Evolutionary conservation across 2,329 filamentous ascomycete species (phyloP).

Genomic region (Chalaropsis ovoidea): DNA sequence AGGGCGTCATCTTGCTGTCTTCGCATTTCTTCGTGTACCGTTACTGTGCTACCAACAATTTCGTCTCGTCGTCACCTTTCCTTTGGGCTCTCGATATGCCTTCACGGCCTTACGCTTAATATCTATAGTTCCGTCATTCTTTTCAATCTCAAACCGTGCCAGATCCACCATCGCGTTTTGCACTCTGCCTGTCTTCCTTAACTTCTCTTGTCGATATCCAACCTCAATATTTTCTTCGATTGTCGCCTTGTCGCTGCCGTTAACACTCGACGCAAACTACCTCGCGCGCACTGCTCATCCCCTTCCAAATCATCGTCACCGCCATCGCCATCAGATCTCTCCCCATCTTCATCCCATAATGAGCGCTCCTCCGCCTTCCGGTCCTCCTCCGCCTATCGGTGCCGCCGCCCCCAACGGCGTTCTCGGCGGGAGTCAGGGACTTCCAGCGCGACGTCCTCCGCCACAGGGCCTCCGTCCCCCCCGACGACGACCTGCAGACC

Average conservation of each 20-base stretch:
- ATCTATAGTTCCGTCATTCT: not conserved
- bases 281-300: not conserved
- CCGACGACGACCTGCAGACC: slow-evolving; percentile 23
- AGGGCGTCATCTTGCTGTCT: not conserved
- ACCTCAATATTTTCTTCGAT: not conserved
- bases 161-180: not conserved
- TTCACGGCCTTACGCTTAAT: not conserved
- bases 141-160: not conserved
- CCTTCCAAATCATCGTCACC: not conserved
- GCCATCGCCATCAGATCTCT: not conserved
- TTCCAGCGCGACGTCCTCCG: slow-evolving; percentile 20
- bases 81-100: not conserved
- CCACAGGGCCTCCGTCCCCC: slow-evolving; percentile 22
- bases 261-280: not conserved
- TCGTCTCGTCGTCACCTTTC: not conserved
- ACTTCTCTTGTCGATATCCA: not conserved
- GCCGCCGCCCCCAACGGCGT: slow-evolving; percentile 26
- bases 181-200: not conserved
- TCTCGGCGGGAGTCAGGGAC: slow-evolving; percentile 9
- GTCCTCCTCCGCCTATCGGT: slow-evolving; percentile 30
- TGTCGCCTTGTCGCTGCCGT: not conserved
- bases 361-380: slow-evolving; percentile 37
- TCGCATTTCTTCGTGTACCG: not conserved
- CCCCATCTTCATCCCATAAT: slow-evolving; percentile 31
- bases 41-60: not conserved